Percentiles rank a stretch among this genome's conserved stretches.
Conservation (phyloP, 495 filamentous ascomycete genomes). For the Penicillium bovifimosum region DNA sequence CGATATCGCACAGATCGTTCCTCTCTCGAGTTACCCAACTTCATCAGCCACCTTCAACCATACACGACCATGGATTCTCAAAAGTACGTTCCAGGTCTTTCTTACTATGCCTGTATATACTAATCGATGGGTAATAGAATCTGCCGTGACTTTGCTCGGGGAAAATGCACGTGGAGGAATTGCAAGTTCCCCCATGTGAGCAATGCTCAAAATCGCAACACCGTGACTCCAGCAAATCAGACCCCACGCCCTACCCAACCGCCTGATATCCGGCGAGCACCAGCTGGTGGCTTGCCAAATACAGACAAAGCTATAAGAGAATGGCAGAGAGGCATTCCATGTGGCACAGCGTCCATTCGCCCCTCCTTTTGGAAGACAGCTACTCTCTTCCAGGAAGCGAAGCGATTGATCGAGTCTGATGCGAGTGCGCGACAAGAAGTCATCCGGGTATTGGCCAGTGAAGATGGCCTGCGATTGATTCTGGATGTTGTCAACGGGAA, state of each 20-base stretch:
- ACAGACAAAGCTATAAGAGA: slow-evolving; percentile 7
- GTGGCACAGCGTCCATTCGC: neutral
- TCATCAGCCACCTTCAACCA: neutral
- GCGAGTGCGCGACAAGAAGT: slow-evolving; percentile 24
- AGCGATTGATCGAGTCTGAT: slow-evolving; percentile 22
- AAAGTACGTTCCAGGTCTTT: neutral
- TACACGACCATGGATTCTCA: neutral
- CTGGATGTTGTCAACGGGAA: slow-evolving; percentile 23
- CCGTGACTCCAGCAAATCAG: neutral
- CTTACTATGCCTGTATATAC: neutral
- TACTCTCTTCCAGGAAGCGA: slow-evolving; percentile 17
- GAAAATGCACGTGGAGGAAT: slow-evolving; percentile 9
- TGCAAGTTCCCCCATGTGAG: slow-evolving; percentile 16
- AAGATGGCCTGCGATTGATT: slow-evolving; percentile 24
- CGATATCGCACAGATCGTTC: neutral
- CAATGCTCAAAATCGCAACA: neutral
- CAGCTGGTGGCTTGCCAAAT: neutral
- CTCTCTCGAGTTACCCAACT: neutral
- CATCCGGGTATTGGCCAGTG: slow-evolving; percentile 22
- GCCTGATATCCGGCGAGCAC: neutral
- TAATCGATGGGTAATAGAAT: neutral
- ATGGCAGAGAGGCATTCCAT: slow-evolving; percentile 11
- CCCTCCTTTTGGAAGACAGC: neutral
- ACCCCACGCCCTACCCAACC: neutral
- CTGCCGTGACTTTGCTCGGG: slow-evolving; percentile 12